Evolutionary conservation across 1,284 basidiomycete species (phyloP).

Genomic region (Puccinia coronata): DNA sequence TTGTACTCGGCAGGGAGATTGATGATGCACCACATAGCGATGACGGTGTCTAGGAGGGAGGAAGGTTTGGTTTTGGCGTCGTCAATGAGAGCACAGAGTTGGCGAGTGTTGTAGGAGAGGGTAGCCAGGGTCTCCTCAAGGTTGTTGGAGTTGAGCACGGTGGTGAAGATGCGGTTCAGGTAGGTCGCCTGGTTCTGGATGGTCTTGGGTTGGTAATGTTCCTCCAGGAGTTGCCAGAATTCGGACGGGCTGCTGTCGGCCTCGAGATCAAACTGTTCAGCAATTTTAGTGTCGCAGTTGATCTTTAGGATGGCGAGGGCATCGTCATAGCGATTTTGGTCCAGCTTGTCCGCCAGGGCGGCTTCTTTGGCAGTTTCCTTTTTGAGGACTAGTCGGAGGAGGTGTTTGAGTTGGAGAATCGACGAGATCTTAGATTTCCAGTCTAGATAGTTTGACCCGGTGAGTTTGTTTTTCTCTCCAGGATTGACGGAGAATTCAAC

Average conservation of each 20-base stretch:
- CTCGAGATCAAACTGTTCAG: no score
- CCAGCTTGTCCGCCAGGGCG: background rate
- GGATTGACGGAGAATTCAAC: no score
- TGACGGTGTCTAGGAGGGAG: background rate
- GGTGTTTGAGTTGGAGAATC: constrained; percentile 16
- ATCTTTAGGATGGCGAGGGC: background rate
- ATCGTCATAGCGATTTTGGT: background rate
- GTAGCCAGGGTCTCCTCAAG: background rate
- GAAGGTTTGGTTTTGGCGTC: background rate
- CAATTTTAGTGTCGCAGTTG: constrained; percentile 2
- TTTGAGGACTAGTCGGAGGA: background rate
- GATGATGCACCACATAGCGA: no score
- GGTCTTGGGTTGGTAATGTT: no score
- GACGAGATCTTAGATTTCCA: no score
- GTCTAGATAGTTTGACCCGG: no score
- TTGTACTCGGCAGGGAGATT: no score
- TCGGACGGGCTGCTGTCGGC: background rate
- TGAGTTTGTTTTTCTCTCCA: no score
- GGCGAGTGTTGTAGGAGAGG: no score
- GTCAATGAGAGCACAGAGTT: background rate
- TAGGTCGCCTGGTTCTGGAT: constrained; percentile 16
- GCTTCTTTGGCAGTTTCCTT: background rate
- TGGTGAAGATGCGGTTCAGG: constrained; percentile 4
- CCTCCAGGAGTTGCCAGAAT: background rate
- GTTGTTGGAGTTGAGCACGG: background rate